A percentile compares a stretch with the other conserved stretches of the same genome.
Evolutionary conservation across 108 stramenopile genomes (phyloP).

Genomic region (Fistulifera pelliculosa): DNA sequence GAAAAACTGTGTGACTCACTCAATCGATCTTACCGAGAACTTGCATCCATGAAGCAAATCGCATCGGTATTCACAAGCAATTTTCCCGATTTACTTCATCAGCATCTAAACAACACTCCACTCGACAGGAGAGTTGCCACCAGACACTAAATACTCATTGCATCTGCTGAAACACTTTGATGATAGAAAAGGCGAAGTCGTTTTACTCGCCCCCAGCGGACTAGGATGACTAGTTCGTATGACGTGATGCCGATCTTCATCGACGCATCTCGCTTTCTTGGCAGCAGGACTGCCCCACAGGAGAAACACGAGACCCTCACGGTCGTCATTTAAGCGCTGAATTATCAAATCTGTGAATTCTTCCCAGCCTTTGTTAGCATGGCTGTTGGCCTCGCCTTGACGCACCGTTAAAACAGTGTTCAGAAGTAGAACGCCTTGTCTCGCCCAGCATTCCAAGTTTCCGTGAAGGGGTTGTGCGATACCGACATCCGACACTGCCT

Average conservation of each 20-base stretch:
- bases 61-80: too few species aligned
- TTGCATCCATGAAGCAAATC: too few species aligned
- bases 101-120: conserved; percentile 16
- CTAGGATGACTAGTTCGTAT: conserved; percentile 71
- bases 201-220: conserved; percentile 88
- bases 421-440: conserved; percentile 93
- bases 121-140: conserved; percentile 18
- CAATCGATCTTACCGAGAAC: too few species aligned
- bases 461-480: conserved; percentile 49
- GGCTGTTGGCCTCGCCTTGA: conserved; percentile 79
- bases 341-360: conserved; percentile 90
- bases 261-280: conserved; percentile 51
- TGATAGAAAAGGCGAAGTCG: conserved; percentile 82
- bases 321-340: conserved; percentile 38
- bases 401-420: conserved; percentile 95
- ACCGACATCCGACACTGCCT: conserved; percentile 27
- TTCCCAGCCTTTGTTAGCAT: conserved; percentile 94
- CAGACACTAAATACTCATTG: conserved; percentile 73
- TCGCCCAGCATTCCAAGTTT: conserved; percentile 70
- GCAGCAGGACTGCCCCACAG: conserved; percentile 97
- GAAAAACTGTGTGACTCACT: too few species aligned
- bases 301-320: conserved; percentile 83
- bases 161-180: conserved; percentile 82
- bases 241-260: conserved; percentile 13
- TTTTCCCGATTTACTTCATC: too few species aligned